These are phyloP conservation scores for Kwoniella europaea DNA, from an alignment of 768 basidiomycete genomes.

Conservation along the genomic window DNA sequence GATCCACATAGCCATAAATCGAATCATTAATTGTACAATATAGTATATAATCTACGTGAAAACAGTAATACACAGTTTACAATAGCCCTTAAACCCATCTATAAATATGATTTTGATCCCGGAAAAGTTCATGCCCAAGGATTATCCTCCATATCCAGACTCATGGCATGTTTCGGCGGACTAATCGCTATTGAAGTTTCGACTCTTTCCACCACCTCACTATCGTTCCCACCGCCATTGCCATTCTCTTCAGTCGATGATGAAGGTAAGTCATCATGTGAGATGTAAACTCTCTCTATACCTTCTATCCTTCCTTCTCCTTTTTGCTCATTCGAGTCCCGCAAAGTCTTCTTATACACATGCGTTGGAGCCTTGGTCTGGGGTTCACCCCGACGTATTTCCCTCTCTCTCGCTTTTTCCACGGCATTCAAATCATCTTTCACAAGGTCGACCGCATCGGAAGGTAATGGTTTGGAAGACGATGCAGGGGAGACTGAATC, in stretches of 20 bases:
- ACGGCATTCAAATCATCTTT: conserved; percentile 70
- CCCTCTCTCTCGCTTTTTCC: conserved; percentile 63
- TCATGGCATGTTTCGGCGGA: conserved; percentile 22
- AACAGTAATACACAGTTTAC: not conserved
- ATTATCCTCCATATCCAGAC: conserved; percentile 26
- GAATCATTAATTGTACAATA: conserved; percentile 1
- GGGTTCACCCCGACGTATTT: conserved; percentile 70
- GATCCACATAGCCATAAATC: not conserved
- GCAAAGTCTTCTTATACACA: conserved; percentile 35
- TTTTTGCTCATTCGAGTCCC: conserved; percentile 1
- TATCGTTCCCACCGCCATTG: not conserved
- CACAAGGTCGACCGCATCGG: conserved; percentile 84
- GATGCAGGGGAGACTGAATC: conserved; percentile 33
- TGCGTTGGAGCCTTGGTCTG: conserved; percentile 51
- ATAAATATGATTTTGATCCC: not conserved
- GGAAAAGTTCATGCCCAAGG: conserved; percentile 27
- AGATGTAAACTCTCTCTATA: conserved; percentile 21
- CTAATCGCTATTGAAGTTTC: conserved; percentile 20
- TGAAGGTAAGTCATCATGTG: not conserved
- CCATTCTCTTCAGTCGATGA: not conserved
- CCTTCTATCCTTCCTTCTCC: conserved; percentile 20
- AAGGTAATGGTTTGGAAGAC: conserved; percentile 49
- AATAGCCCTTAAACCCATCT: not conserved
- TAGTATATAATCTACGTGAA: conserved; percentile 4
- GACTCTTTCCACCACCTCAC: conserved; percentile 19